Conservation (phyloP, 2,329 filamentous ascomycete genomes). For the Chrysoporthe cubensis region DNA sequence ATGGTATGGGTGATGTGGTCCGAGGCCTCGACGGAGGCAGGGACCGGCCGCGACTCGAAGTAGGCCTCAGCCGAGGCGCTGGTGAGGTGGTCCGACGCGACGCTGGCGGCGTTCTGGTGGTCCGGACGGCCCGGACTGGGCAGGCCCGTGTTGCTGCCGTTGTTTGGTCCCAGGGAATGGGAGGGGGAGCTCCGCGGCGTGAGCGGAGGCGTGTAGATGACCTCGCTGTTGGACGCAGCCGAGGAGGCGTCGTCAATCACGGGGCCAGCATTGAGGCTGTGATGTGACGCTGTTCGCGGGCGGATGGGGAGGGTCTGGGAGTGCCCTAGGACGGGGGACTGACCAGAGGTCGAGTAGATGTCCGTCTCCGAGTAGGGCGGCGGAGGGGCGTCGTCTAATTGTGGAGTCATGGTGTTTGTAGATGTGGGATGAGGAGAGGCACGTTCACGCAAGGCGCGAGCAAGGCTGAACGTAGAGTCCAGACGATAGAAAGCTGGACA, state of each 20-base stretch:
- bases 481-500: neutral
- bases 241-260: slow-evolving; percentile 40
- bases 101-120: slow-evolving; percentile 33
- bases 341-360: slow-evolving; percentile 50
- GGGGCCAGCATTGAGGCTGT: slow-evolving; percentile 42
- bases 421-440: neutral
- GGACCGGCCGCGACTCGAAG: slow-evolving; percentile 49
- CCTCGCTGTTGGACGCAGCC: slow-evolving; percentile 46
- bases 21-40: neutral
- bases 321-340: slow-evolving; percentile 26
- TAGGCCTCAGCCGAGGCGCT: slow-evolving; percentile 46
- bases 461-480: neutral
- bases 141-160: slow-evolving; percentile 19
- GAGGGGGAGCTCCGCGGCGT: slow-evolving; percentile 45
- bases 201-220: slow-evolving; percentile 57
- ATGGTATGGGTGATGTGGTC: slow-evolving; percentile 40
- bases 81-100: slow-evolving; percentile 34
- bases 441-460: no score
- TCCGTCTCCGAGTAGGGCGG: slow-evolving; percentile 64
- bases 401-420: slow-evolving; percentile 35
- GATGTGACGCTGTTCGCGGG: slow-evolving; percentile 33
- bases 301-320: slow-evolving; percentile 34
- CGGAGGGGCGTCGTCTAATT: slow-evolving; percentile 47
- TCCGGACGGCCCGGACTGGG: slow-evolving; percentile 15
- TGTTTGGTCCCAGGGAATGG: slow-evolving; percentile 6